A percentile compares a stretch with the other conserved stretches of the same genome.
Evolutionary conservation across 352 stramenopile species (phyloP).

Genomic region (Pythium brachiatum): DNA sequence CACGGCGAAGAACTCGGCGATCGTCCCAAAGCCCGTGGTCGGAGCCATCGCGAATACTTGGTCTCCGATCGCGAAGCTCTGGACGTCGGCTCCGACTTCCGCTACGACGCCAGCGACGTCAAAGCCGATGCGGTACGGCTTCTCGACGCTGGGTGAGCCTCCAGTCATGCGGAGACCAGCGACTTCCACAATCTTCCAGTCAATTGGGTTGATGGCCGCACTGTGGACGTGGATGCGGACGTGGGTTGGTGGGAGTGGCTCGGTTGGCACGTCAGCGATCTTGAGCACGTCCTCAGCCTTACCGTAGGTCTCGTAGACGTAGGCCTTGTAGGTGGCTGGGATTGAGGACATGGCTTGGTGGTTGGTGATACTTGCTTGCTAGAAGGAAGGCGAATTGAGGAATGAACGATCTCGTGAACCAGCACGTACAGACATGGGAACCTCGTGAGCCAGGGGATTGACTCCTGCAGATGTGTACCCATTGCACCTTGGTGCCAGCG

Average conservation of each 20-base stretch:
- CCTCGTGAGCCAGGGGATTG: no score
- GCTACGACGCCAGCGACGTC: background rate
- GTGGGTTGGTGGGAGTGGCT: background rate
- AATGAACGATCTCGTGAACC: background rate
- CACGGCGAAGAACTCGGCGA: slow-evolving; percentile 39
- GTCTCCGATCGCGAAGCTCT: background rate
- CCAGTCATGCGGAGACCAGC: background rate
- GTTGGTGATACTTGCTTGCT: background rate
- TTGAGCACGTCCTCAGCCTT: background rate
- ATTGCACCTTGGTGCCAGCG: no score
- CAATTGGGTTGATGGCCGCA: background rate
- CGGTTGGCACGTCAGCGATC: background rate
- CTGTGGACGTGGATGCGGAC: background rate
- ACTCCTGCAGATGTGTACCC: no score
- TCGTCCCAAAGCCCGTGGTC: slow-evolving; percentile 1
- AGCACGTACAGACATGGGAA: no score
- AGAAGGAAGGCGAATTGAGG: background rate
- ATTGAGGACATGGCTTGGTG: no score
- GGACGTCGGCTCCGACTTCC: background rate
- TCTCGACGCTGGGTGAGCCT: background rate
- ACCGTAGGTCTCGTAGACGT: background rate
- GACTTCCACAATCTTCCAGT: background rate
- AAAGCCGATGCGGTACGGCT: background rate
- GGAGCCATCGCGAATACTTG: slow-evolving; percentile 20
- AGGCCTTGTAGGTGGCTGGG: background rate